phyloP scores from a whole-genome alignment of 2,329 filamentous ascomycete species.

The Xylaria sp. region DNA sequence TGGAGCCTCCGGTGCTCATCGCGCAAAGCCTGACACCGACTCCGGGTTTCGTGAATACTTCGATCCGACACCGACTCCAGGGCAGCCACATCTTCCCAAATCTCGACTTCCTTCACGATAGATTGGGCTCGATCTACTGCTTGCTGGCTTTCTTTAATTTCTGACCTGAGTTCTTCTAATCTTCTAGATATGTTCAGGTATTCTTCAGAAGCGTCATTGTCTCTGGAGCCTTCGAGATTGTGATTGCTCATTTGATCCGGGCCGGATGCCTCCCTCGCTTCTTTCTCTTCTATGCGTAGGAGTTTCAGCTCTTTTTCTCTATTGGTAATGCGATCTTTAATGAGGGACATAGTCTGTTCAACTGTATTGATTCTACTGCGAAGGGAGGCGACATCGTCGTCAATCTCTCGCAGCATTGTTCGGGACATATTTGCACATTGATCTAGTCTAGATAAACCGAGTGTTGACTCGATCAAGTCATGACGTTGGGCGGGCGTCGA shows the following conservation, averaged over 20 bases:
- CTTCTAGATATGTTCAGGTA: background rate
- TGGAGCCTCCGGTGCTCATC: constrained; percentile 2
- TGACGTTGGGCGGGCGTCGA: constrained; percentile 43
- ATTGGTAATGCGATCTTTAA: constrained; percentile 21
- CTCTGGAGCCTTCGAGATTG: background rate
- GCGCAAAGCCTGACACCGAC: constrained; percentile 8
- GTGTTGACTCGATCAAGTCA: constrained; percentile 46
- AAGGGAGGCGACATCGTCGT: constrained; percentile 36
- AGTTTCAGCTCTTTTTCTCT: constrained; percentile 15
- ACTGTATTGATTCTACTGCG: constrained; percentile 25
- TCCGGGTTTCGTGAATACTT: background rate
- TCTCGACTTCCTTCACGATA: constrained; percentile 20
- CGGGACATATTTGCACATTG: constrained; percentile 36
- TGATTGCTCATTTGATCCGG: background rate
- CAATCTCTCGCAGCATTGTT: constrained; percentile 41
- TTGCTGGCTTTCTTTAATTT: constrained; percentile 22
- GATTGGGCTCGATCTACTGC: constrained; percentile 24
- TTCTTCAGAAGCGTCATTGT: background rate
- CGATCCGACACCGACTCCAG: background rate
- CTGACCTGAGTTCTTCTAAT: constrained; percentile 17
- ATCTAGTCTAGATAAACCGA: constrained; percentile 45
- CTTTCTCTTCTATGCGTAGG: constrained; percentile 23
- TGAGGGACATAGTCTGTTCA: constrained; percentile 30
- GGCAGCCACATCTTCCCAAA: constrained; percentile 10
- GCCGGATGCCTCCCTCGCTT: constrained; percentile 10